Base-by-base conservation (phyloP, 192 early-diverging fungal species). In the Bifiguratus adelaidae region DNA sequence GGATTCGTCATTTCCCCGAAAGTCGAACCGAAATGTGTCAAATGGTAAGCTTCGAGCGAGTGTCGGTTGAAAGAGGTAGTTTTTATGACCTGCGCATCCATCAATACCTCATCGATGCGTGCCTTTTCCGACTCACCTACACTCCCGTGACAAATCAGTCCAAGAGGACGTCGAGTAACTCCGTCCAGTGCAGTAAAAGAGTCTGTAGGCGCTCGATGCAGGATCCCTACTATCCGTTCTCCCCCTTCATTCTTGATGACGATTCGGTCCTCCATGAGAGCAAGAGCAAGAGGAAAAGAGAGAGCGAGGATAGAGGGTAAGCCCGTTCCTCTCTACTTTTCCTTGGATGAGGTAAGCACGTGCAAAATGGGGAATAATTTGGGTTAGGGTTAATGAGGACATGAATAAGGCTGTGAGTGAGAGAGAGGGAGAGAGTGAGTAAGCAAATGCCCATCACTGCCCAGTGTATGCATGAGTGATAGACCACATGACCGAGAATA, bases 1-100 rank as follows among this genome's bases (percentile, higher is more conserved):
- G 28, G 58, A 61, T 11, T 65, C 58, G 7, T 58, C 63, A 44
- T 56, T 47, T 11, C 63, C 63, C n/a, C 60, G 18, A 25, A 67
- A 57, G 49, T 62, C 60, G 22, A 67, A 58, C 24, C 65, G 55
- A 50, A 53, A 62, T 28, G 22, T 58, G 22, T 57, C 40, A 33
- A 50, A 62, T 12, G 60, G 55, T 7, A 67, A 33, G 22, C 45
- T n/a, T 23, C 58, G 23, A 7, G 65, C 65, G 37, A 67, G 47
- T 7, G 38, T 3, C 23, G 26, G 47, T 51, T 62, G 65, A 24
- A 48, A 67, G 4, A 62, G 30, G 30, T 50, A 55, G 15, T 67
- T 63, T 47, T 58, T 67, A 44, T 67, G 55, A 2, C 55, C 65
- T 67, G 13, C 13, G 15, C 16, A 20, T 15, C 6, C 37, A 21